A percentile compares a stretch with the other conserved stretches of the same genome.
These are phyloP conservation scores for Phytophthora aleatoria DNA, from an alignment of 352 stramenopile genomes.

Conservation along the genomic window DNA sequence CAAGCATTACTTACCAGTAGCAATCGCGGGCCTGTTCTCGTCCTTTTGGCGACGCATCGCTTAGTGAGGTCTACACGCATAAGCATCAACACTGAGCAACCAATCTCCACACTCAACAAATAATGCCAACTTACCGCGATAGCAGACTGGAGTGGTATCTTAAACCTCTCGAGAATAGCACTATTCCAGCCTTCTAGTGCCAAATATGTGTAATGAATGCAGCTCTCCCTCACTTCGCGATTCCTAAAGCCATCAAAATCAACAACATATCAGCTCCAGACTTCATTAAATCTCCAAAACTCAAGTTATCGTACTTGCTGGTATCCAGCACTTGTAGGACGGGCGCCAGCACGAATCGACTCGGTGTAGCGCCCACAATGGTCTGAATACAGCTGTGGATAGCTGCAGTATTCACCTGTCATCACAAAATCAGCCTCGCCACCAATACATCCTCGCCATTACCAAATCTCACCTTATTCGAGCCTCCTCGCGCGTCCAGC, in stretches of 20 bases:
- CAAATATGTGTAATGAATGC: slow-evolving; percentile 53
- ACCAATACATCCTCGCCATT: not conserved
- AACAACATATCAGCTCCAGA: slow-evolving; percentile 10
- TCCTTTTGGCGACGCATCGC: slow-evolving; percentile 61
- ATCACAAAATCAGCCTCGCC: slow-evolving; percentile 4
- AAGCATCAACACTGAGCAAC: slow-evolving; percentile 1
- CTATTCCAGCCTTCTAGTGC: slow-evolving; percentile 47
- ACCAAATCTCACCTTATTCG: slow-evolving; percentile 52
- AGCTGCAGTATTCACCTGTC: slow-evolving; percentile 53
- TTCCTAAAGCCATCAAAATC: slow-evolving; percentile 39
- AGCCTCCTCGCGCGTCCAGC: slow-evolving; percentile 51
- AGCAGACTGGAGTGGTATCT: slow-evolving; percentile 37
- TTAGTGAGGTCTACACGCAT: slow-evolving; percentile 40
- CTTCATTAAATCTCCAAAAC: not conserved
- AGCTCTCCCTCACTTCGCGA: slow-evolving; percentile 65
- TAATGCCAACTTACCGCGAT: slow-evolving; percentile 38
- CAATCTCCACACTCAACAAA: not conserved
- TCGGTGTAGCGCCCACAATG: slow-evolving; percentile 48
- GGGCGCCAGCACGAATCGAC: slow-evolving; percentile 53
- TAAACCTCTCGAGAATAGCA: slow-evolving; percentile 51
- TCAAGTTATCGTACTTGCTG: slow-evolving; percentile 50
- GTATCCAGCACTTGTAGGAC: slow-evolving; percentile 47
- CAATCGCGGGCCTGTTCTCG: slow-evolving; percentile 59
- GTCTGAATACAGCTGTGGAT: slow-evolving; percentile 60
- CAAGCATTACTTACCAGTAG: slow-evolving; percentile 49